phyloP scores from a whole-genome alignment of 306 rosid genomes.

The Vicia sativa region DNA sequence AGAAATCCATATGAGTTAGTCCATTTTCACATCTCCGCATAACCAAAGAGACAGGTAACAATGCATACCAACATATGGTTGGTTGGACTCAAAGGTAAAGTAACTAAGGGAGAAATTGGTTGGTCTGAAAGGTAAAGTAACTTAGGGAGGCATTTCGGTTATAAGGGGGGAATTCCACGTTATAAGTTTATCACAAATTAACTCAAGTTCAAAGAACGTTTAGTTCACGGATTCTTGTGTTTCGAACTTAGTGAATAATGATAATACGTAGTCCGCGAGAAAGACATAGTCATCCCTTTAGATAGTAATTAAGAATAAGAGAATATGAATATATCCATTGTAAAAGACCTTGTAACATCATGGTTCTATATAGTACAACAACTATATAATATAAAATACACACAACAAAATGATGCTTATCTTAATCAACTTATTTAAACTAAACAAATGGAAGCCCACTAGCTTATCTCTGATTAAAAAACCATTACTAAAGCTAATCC shows the following conservation, averaged over 20 bases:
- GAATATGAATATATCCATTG: conserved; percentile 36
- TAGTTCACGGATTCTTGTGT: conserved; percentile 38
- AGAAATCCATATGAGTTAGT: too few species aligned
- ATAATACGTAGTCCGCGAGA: conserved; percentile 45
- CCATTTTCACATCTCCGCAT: too few species aligned
- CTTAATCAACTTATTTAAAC: conserved; percentile 49
- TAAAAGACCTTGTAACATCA: conserved; percentile 17
- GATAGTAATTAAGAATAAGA: conserved; percentile 39
- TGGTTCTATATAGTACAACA: conserved; percentile 36
- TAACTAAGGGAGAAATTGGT: too few species aligned
- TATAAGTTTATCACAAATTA: conserved; percentile 29
- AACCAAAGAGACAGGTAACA: too few species aligned
- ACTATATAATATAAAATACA: conserved; percentile 27
- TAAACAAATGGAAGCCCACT: conserved; percentile 64
- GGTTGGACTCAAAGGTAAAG: too few species aligned
- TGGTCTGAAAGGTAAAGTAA: too few species aligned
- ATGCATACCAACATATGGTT: too few species aligned
- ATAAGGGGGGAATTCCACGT: too few species aligned
- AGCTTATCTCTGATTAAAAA: conserved; percentile 43
- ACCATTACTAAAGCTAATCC: conserved; percentile 56
- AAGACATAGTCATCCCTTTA: conserved; percentile 55
- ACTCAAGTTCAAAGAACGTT: conserved; percentile 44
- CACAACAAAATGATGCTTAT: conserved; percentile 42
- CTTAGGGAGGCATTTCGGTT: too few species aligned
- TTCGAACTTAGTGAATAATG: conserved; percentile 49